Base-by-base conservation (phyloP, 2,329 filamentous ascomycete species). In the Hypoxylon sp. region DNA sequence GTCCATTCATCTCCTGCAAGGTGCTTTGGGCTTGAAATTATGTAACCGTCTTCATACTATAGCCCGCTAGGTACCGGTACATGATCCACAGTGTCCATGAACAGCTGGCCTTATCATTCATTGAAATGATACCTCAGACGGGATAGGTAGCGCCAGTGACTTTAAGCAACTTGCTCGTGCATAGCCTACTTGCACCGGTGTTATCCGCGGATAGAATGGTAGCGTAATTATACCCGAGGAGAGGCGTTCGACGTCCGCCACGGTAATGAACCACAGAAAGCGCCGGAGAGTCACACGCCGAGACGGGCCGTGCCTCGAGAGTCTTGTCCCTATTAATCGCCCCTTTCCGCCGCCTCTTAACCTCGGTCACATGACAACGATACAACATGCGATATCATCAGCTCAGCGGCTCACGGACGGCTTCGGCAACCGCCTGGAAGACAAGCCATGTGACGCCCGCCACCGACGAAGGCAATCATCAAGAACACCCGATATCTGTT, bases 371-470 rank as follows among this genome's bases (percentile, higher is more conserved):
- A 48, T 57, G 22, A 63, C 29, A 39, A 39, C 50, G 33, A 33
- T 31, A 53, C 48, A 70, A 35, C 65, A 54, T 62, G 65, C 58
- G 68, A 70, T 60, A 58, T 56, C 52, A 59, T 31, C 51, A 56
- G 39, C 17, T 11, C 39, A 44, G 37, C 17, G 24, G 29, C 29
- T 24, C 53, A 22, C 26, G 19, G 19, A 29, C 48, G 48, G 52
- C 47, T 3, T 51, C 60, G 52, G 60, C 42, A 42, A 50, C 46
- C 17, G 33, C 52, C 54, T 63, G 50, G 56, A 57, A 19, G 14
- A 19, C 1, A 63, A 22, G 31, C 54, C 26, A 50, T 56, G 44
- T n/a, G 50, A 52, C 50, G 9, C 42, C 29, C 33, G 37, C 55
- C n/a, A 33, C 33, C 51, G 35, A 24, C 19, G 39, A 46, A 42